These are phyloP conservation scores for Fragaria ananassa DNA, from an alignment of 306 rosid species.

Conservation along the genomic window DNA sequence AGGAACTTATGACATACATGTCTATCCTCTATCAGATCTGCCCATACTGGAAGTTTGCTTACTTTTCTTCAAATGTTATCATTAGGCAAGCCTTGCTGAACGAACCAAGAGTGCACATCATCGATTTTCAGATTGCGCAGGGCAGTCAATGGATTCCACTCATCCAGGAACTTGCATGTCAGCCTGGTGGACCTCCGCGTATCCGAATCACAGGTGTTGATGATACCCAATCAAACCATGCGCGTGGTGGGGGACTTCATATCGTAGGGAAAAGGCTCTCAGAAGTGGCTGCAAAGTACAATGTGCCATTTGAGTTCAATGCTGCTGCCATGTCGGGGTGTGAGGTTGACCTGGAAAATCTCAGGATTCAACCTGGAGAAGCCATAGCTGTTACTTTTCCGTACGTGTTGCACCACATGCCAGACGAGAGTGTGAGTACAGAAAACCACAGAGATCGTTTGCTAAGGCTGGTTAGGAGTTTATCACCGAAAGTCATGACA, in stretches of 20 bases:
- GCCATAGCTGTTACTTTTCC: conserved; percentile 81
- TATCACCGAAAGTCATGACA: conserved; percentile 76
- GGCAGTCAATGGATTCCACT: conserved; percentile 74
- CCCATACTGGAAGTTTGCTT: conserved; percentile 81
- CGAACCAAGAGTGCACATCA: conserved; percentile 70
- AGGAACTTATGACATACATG: conserved; percentile 76
- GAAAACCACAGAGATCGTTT: conserved; percentile 80
- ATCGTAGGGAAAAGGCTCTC: conserved; percentile 55
- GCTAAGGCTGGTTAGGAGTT: conserved; percentile 66
- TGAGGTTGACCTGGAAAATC: conserved; percentile 48
- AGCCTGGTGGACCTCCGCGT: conserved; percentile 57
- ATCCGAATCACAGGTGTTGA: conserved; percentile 79
- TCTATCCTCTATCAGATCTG: conserved; percentile 52
- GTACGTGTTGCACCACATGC: conserved; percentile 80
- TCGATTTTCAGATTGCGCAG: conserved; percentile 96
- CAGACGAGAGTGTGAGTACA: conserved; percentile 96
- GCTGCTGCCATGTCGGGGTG: conserved; percentile 72
- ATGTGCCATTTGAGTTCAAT: conserved; percentile 73
- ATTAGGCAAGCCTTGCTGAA: conserved; percentile 60
- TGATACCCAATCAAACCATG: conserved; percentile 76
- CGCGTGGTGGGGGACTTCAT: conserved; percentile 89
- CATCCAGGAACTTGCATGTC: conserved; percentile 51
- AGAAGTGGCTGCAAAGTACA: conserved; percentile 35
- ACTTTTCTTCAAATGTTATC: conserved; percentile 61
- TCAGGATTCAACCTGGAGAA: conserved; percentile 51